phyloP scores from a whole-genome alignment of 2,329 filamentous ascomycete species.

The Harringtonia lauricola region DNA sequence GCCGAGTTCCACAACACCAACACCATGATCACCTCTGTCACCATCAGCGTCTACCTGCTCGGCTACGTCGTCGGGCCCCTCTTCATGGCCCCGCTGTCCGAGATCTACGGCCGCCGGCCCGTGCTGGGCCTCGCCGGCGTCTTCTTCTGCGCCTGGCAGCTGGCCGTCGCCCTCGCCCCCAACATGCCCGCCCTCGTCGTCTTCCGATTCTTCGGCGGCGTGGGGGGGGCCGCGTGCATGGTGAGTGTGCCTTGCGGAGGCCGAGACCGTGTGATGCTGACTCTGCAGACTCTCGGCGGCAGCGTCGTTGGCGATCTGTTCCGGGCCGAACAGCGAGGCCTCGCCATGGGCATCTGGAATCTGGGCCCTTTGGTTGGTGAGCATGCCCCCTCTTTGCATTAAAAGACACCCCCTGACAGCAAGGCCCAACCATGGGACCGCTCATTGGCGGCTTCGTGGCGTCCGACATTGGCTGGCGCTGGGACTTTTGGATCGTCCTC shows the following conservation, averaged over 20 bases:
- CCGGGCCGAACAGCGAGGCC: slow-evolving; percentile 40
- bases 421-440: slow-evolving; percentile 32
- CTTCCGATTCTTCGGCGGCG: slow-evolving; percentile 12
- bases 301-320: slow-evolving; percentile 10
- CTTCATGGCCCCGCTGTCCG: slow-evolving; percentile 12
- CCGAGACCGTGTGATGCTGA: neutral
- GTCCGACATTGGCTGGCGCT: slow-evolving; percentile 28
- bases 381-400: neutral
- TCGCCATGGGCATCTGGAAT: slow-evolving; percentile 29
- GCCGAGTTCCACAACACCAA: slow-evolving; percentile 32
- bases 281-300: slow-evolving; percentile 8
- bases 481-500: slow-evolving; percentile 36
- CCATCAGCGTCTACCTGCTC: slow-evolving; percentile 51
- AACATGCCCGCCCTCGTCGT: slow-evolving; percentile 29
- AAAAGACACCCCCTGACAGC: slow-evolving; percentile 6
- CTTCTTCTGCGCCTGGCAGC: slow-evolving; percentile 54
- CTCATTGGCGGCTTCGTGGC: slow-evolving; percentile 39
- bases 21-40: slow-evolving; percentile 34
- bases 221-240: slow-evolving; percentile 11
- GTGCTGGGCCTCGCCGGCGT: slow-evolving; percentile 63
- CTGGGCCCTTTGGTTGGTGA: neutral
- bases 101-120: slow-evolving; percentile 28
- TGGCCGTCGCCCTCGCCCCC: slow-evolving; percentile 52
- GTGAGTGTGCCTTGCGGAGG: neutral
- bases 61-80: slow-evolving; percentile 50